Evolutionary conservation across 148 eudicot genomes (phyloP), one percentile per base, ranked within the genome.

Genomic region (Persicaria tinctoria): DNA sequence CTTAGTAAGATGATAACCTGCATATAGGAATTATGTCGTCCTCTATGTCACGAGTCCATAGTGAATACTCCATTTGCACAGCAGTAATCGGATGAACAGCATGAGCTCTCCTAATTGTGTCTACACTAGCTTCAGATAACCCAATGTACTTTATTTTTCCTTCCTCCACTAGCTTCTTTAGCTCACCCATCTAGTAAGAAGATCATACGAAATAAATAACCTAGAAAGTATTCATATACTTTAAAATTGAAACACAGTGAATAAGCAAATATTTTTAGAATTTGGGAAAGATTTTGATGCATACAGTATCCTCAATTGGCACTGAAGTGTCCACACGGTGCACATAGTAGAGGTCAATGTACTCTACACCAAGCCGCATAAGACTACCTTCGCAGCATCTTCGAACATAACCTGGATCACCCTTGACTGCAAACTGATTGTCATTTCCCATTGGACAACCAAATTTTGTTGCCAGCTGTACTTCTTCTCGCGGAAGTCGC

Each of bases 131-230:
- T 80, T 86, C 89, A 18, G 87, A 86, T 59, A 86, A 60, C 0
- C 89, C 89, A 47, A 86, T 80, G 78, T 84, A 82, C 70, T 76
- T 84, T 60, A 86, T 77, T 62, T 86, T 86, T 17, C 89, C 89
- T 73, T 86, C 89, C 70, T 84, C 89, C 17, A 84, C 86, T 53
- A 86, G 81, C 76, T 82, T 86, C 78, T 80, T 86, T 2, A 86
- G 84, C 75, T 86, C 85, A 20, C 85, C 84, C 79, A 86, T 82
- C 87, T 86, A 38, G 16, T 51, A 72, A 72, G 32, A 49, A 71
- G 51, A 41, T 12, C 20, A 18, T n/a, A 9, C 4, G 16, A 63
- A 4, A 63, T 63, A 32, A 27, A 27, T 27, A 66, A 66, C 13
- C 70, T 9, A 41, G 3, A 66, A 4, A 63, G 2, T 32, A 57